Conservation (phyloP, 345 rosid species). For the Mangifera indica region DNA sequence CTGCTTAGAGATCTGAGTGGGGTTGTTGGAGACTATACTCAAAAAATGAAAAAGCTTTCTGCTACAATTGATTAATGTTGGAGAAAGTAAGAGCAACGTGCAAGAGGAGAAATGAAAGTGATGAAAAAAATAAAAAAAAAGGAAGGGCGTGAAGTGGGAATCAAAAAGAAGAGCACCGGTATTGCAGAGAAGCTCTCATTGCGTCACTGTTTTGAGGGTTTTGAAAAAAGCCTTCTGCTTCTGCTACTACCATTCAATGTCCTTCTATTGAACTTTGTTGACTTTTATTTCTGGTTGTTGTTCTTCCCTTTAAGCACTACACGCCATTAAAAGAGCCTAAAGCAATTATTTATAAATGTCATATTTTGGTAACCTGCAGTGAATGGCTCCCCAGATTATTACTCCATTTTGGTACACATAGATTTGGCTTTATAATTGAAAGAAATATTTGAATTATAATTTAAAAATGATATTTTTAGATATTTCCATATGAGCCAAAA, state of each 20-base stretch:
- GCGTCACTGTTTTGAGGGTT: constrained; percentile 9
- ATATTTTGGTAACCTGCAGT: too few species aligned
- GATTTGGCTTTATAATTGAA: too few species aligned
- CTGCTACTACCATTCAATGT: not conserved
- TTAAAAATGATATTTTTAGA: too few species aligned
- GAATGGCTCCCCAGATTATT: too few species aligned
- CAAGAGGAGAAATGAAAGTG: not conserved
- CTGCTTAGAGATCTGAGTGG: constrained; percentile 20
- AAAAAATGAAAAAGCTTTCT: not conserved
- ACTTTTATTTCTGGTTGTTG: not conserved
- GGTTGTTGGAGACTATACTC: not conserved
- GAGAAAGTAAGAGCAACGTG: constrained; percentile 15
- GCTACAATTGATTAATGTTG: constrained; percentile 2
- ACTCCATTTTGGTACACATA: too few species aligned
- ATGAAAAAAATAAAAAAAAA: not conserved
- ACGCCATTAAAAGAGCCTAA: too few species aligned
- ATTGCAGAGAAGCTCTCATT: constrained; percentile 9
- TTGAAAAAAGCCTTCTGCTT: not conserved
- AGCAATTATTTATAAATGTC: too few species aligned
- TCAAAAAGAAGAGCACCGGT: not conserved
- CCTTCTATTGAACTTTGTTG: not conserved
- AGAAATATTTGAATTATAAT: too few species aligned
- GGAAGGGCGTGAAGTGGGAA: not conserved
- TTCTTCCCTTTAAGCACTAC: too few species aligned
- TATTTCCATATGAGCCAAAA: too few species aligned